Evolutionary conservation across 495 filamentous ascomycete species (phyloP), one percentile per base, ranked within the genome.

Genomic region (Durotheca rogersii): DNA sequence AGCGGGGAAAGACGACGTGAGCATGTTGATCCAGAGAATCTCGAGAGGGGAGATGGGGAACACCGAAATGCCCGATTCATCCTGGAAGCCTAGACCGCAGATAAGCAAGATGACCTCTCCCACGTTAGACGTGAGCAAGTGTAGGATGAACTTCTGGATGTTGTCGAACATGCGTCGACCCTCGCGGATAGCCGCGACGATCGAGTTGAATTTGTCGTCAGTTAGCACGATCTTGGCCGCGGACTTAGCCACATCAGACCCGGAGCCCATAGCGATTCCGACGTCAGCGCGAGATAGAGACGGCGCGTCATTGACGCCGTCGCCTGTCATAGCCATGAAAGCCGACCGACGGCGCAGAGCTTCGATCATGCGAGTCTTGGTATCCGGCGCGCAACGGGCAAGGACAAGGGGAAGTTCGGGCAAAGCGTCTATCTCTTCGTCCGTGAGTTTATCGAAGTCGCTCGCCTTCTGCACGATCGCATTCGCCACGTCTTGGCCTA

Each of bases 211-310:
- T 65, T 95, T 92, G 67, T 94, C 90, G 66, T 93, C 88, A 0
- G 89, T 91, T 15, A 94, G 71, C 7, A 94, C 88, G 61, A 94
- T 90, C 64, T 91, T 89, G 3, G 89, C 83, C 1, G 89, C 89
- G 25, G 86, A 87, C 64, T 91, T 94, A 18, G 90, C 90, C n/a
- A 95, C 90, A 53, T 95, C 90, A 17, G 86, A 90, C 3, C 90
- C 90, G 34, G 84, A 80, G 10, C 88, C 88, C 87, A 92, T 91
- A 15, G 88, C 88, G 48, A 93, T 93, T 19, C 88, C 88, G 6
- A 91, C 86, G 56, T 93, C 88, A 2, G 89, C 86, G 16, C 81
- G 73, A 49, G 84, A 85, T 19, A 94, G 72, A 7, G 85, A 86
- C 0, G 89, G 89, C 0, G 87, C 86, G 53, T 94, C 88, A 56